Evolutionary conservation across 2,329 filamentous ascomycete species (phyloP), one percentile per base, ranked within the genome.

Genomic region (Botryotinia convoluta): DNA sequence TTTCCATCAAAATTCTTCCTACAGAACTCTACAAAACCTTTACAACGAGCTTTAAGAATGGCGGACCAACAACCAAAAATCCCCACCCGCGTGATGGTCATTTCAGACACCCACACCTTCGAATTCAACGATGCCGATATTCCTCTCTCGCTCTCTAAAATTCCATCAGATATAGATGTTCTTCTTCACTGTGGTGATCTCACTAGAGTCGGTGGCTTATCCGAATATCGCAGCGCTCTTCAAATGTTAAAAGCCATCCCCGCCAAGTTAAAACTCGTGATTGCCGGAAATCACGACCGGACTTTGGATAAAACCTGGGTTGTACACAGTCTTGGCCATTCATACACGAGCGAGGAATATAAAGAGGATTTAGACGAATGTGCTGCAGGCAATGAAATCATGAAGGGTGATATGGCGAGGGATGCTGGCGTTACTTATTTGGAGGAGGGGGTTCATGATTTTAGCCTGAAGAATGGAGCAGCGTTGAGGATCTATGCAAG

Each of bases 271-370:
- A 91, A 90, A 76, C 82, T 91, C 32, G 85, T 90, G 20, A 90
- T 91, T 74, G 85, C 88, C 0, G 89, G 89, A 0, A 91, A 91
- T 76, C 89, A 91, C 80, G 88, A 90, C 76, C 82, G 89, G 54
- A 86, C 84, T 7, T 82, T 91, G 0, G 81, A 86, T 22, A 88
- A 88, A 2, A 84, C 85, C 14, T 79, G 60, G 63, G 42, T 72
- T 10, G 5, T 60, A 7, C 29, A 51, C 18, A 42, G 22, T 32
- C 14, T 48, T 3, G 51, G 62, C 1, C 20, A 2, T 6, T 8
- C 6, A 16, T 18, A 2, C 7, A 67, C 45, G 1, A 37, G 6
- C 6, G 22, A 60, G 18, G 32, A 60, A 39, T 20, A 61, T 10
- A 7, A 72, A 4, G 59, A 74, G 10, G 65, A 32, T 32, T 20